Evolutionary conservation across 371 early-diverging fungal genomes (phyloP).

Genomic region (Polyrhizophydium stewartii): DNA sequence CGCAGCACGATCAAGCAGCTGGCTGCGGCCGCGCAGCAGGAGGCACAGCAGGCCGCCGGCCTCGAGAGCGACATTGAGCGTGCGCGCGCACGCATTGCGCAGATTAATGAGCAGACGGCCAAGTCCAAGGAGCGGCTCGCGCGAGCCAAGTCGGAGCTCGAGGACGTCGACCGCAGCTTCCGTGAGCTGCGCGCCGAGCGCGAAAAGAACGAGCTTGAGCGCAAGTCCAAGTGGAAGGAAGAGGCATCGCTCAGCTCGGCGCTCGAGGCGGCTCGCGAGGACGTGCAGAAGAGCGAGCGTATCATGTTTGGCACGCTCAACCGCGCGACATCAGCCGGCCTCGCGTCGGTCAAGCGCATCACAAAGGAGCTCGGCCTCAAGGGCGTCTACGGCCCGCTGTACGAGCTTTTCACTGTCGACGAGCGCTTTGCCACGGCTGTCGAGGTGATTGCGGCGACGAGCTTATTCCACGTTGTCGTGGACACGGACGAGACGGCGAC

Average conservation of each 20-base stretch:
- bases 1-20: slow-evolving; percentile 62
- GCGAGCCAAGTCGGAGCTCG: background rate
- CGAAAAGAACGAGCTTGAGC: slow-evolving; percentile 63
- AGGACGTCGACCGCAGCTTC: slow-evolving; percentile 19
- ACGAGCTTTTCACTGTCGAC: slow-evolving; percentile 86
- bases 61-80: slow-evolving; percentile 7
- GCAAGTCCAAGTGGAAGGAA: slow-evolving; percentile 88
- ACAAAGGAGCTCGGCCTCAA: slow-evolving; percentile 47
- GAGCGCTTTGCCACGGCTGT: slow-evolving; percentile 79
- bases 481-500: slow-evolving; percentile 91
- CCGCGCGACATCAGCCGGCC: slow-evolving; percentile 66
- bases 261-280: slow-evolving; percentile 64
- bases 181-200: slow-evolving; percentile 40
- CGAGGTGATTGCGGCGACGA: slow-evolving; percentile 86
- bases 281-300: slow-evolving; percentile 72
- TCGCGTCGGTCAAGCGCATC: slow-evolving; percentile 68
- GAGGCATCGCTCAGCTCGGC: slow-evolving; percentile 74
- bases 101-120: slow-evolving; percentile 9
- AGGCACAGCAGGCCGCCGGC: slow-evolving; percentile 46
- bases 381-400: slow-evolving; percentile 90
- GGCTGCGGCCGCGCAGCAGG: slow-evolving; percentile 38
- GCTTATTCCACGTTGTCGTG: slow-evolving; percentile 96
- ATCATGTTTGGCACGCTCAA: slow-evolving; percentile 71
- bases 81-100: background rate
- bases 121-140: background rate